A percentile compares a stretch with the other conserved stretches of the same genome.
These are phyloP conservation scores for Dimocarpus longan DNA, from an alignment of 345 rosid species.

Conservation along the genomic window DNA sequence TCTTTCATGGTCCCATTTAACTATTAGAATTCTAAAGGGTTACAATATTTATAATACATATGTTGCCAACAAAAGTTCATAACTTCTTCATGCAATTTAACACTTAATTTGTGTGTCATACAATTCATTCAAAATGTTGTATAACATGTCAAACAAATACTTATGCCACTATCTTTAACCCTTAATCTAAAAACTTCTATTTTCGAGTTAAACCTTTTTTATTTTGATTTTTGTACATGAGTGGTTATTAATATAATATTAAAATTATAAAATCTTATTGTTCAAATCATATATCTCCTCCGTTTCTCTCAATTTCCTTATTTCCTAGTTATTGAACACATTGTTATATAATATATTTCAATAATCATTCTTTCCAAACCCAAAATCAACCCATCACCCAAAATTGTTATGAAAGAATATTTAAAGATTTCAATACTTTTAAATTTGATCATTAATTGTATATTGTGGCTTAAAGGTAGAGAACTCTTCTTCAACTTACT, in stretches of 20 bases:
- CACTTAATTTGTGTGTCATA: not conserved
- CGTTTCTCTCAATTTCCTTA: not conserved
- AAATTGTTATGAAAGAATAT: no score
- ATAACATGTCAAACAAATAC: not conserved
- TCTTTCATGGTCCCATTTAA: constrained; percentile 29
- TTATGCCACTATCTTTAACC: no score
- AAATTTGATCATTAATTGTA: no score
- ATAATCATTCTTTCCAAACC: no score
- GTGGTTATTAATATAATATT: not conserved
- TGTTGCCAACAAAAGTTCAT: constrained; percentile 10
- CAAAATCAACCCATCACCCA: no score
- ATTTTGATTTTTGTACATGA: no score
- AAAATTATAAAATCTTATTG: not conserved
- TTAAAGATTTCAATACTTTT: no score
- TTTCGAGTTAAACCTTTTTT: no score
- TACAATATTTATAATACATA: not conserved
- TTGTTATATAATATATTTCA: no score
- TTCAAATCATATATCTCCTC: not conserved
- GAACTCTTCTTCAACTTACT: no score
- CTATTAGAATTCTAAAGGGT: constrained; percentile 13
- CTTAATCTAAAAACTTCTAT: no score
- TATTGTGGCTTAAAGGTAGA: no score
- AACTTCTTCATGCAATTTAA: constrained; percentile 6
- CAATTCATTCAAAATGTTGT: not conserved
- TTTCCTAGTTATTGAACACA: not conserved